Evolutionary conservation across 2,329 filamentous ascomycete genomes (phyloP).

Genomic region (Dothideomycetes sp.): DNA sequence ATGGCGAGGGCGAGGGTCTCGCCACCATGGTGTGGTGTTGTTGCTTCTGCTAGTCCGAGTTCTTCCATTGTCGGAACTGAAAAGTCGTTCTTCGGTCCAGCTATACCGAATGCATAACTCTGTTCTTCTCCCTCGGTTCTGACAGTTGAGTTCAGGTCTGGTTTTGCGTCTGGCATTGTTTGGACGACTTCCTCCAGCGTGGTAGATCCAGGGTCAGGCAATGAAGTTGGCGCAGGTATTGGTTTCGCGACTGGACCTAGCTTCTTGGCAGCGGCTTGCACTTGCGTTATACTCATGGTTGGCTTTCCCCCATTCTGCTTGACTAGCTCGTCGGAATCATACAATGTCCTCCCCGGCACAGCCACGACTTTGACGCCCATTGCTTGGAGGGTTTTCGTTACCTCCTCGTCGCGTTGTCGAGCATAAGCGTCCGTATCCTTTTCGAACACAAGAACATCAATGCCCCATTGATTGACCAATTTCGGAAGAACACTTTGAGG

Average conservation of each 20-base stretch:
- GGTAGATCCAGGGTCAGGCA: conserved; percentile 57
- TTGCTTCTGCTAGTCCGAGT: conserved; percentile 54
- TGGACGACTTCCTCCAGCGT: conserved; percentile 44
- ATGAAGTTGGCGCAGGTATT: conserved; percentile 43
- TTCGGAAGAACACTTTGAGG: conserved; percentile 62
- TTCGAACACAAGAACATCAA: conserved; percentile 69
- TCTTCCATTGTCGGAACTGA: conserved; percentile 60
- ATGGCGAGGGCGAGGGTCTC: conserved; percentile 51
- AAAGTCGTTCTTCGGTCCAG: conserved; percentile 59
- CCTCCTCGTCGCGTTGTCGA: conserved; percentile 48
- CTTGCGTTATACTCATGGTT: conserved; percentile 62
- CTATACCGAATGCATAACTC: conserved; percentile 45
- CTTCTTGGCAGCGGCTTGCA: conserved; percentile 50
- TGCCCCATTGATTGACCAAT: conserved; percentile 60
- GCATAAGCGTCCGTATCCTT: conserved; percentile 68
- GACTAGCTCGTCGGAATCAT: conserved; percentile 61
- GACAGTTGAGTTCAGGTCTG: conserved; percentile 50
- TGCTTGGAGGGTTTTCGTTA: conserved; percentile 48
- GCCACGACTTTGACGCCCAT: conserved; percentile 60
- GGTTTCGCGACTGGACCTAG: conserved; percentile 52
- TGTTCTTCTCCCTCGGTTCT: conserved; percentile 47
- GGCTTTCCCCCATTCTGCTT: conserved; percentile 55
- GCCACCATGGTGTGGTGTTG: conserved; percentile 59
- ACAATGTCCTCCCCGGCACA: conserved; percentile 56
- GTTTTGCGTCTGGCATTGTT: conserved; percentile 41